A percentile compares a stretch with the other conserved stretches of the same genome.
These are phyloP conservation scores for Geum urbanum DNA, from an alignment of 306 rosid species.

Conservation along the genomic window DNA sequence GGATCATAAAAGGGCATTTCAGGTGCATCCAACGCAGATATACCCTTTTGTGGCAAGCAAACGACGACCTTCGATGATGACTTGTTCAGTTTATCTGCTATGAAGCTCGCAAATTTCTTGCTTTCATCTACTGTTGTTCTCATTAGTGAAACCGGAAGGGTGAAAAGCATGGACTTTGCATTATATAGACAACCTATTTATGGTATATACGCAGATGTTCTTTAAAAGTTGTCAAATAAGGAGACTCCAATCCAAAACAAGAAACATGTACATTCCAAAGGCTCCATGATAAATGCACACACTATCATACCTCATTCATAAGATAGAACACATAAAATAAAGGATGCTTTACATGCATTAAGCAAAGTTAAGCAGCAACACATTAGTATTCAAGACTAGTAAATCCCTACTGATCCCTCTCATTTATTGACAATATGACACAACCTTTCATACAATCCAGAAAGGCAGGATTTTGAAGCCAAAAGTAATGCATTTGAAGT, in stretches of 20 bases:
- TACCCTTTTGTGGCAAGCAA: constrained; percentile 83
- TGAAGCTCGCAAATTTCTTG: constrained; percentile 67
- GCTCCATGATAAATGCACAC: background rate
- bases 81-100: constrained; percentile 68
- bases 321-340: background rate
- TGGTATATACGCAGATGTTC: background rate
- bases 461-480: constrained; percentile 12
- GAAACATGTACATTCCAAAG: background rate
- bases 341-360: background rate
- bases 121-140: constrained; percentile 78
- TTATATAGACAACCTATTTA: constrained; percentile 2
- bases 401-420: background rate
- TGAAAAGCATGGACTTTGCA: constrained; percentile 11
- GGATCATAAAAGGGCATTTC: constrained; percentile 78
- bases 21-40: constrained; percentile 85
- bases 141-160: constrained; percentile 73
- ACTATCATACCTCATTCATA: background rate
- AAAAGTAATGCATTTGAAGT: background rate
- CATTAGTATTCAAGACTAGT: background rate
- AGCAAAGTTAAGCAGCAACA: background rate
- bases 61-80: constrained; percentile 60
- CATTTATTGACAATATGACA: constrained; percentile 1
- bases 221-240: background rate
- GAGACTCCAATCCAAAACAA: background rate
- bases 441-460: constrained; percentile 1